Conservation (phyloP, 2,329 filamentous ascomycete species). For the Diaporthe sp. region DNA sequence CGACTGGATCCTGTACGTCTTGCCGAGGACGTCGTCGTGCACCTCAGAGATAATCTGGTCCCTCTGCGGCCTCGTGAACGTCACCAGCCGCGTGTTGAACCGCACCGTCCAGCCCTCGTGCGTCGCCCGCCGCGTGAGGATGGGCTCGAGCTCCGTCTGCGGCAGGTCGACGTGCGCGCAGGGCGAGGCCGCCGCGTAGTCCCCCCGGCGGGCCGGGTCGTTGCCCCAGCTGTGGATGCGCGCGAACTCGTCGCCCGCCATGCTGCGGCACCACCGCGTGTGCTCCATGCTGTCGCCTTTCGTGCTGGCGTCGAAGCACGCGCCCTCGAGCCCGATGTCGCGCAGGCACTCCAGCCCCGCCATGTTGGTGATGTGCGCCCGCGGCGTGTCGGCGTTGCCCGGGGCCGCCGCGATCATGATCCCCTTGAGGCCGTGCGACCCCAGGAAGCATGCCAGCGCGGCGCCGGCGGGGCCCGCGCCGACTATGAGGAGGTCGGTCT, state of each 20-base stretch:
- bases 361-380: conserved; percentile 74
- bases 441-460: conserved; percentile 66
- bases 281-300: conserved; percentile 60
- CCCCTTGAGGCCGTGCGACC: conserved; percentile 60
- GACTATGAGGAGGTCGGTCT: conserved; percentile 45
- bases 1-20: conserved; percentile 55
- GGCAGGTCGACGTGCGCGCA: conserved; percentile 61
- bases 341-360: conserved; percentile 69
- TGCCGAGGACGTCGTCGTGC: conserved; percentile 5
- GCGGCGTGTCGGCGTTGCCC: conserved; percentile 68
- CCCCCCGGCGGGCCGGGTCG: conserved; percentile 60
- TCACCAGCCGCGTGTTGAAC: conserved; percentile 58
- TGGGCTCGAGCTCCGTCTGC: conserved; percentile 63
- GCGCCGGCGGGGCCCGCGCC: conserved; percentile 66
- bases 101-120: conserved; percentile 57
- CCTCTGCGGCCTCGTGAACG: conserved; percentile 48
- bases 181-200: conserved; percentile 60
- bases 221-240: conserved; percentile 66
- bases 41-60: conserved; percentile 39
- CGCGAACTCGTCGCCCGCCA: conserved; percentile 67
- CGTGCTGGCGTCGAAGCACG: conserved; percentile 54
- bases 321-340: conserved; percentile 64
- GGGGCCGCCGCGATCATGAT: conserved; percentile 66
- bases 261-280: conserved; percentile 66
- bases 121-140: conserved; percentile 58